Conservation (phyloP, 202 grass and related monocot species). For the Setaria viridis region DNA sequence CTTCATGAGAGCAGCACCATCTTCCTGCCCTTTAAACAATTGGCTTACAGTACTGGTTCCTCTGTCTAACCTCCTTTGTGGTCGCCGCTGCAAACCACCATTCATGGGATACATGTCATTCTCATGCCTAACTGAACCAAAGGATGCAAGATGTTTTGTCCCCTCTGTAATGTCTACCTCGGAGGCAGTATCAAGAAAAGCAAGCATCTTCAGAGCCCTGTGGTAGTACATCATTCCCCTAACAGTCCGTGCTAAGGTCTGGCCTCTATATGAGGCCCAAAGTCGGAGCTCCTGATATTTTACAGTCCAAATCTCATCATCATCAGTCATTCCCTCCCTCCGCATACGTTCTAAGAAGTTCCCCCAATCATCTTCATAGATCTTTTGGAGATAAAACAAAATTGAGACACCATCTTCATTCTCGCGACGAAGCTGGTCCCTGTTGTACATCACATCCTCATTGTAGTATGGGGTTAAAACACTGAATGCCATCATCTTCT, state of each 20-base stretch:
- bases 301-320: constrained; percentile 71
- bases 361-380: constrained; percentile 94
- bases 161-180: constrained; percentile 85
- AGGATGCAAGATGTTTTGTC: constrained; percentile 67
- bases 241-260: constrained; percentile 88
- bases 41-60: constrained; percentile 66
- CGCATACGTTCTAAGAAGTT: constrained; percentile 93
- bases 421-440: constrained; percentile 83
- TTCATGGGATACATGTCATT: constrained; percentile 59
- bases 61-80: constrained; percentile 60
- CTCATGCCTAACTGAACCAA: constrained; percentile 70
- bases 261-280: constrained; percentile 96
- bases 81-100: constrained; percentile 47
- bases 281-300: constrained; percentile 86
- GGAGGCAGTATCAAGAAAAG: constrained; percentile 88
- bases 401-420: constrained; percentile 99
- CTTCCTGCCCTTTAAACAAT: constrained; percentile 90
- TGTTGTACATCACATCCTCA: constrained; percentile 86
- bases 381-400: constrained; percentile 97
- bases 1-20: constrained; percentile 85
- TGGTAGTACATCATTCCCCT: constrained; percentile 99
- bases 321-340: constrained; percentile 77
- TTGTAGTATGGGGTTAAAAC: constrained; percentile 99
- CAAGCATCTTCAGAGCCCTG: constrained; percentile 96
- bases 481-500: constrained; percentile 94